A percentile compares a stretch with the other conserved stretches of the same genome.
phyloP scores from a whole-genome alignment of 805 yeast species.

The Yamadazyma laniorum region DNA sequence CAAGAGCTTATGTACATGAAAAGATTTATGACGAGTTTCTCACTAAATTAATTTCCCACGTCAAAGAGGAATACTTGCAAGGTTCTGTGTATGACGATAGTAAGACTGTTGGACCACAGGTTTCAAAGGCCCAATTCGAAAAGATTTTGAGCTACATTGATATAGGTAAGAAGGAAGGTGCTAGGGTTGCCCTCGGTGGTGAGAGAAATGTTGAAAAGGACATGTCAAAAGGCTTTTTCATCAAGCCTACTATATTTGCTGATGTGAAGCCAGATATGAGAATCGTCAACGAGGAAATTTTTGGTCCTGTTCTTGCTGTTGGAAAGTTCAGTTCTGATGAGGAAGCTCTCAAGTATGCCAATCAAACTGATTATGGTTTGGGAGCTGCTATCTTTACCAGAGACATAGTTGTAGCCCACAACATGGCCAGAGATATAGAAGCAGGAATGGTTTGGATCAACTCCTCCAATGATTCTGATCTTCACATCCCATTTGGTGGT shows the following conservation, averaged over 20 bases:
- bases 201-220: slow-evolving; percentile 40
- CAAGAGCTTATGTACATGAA: slow-evolving; percentile 60
- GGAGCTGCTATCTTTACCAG: slow-evolving; percentile 79
- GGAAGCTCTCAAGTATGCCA: slow-evolving; percentile 69
- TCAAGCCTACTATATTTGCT: slow-evolving; percentile 74
- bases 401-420: slow-evolving; percentile 64
- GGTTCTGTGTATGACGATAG: slow-evolving; percentile 52
- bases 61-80: slow-evolving; percentile 49
- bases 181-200: slow-evolving; percentile 41
- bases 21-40: slow-evolving; percentile 54
- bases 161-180: slow-evolving; percentile 46
- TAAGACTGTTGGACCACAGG: slow-evolving; percentile 60
- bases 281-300: slow-evolving; percentile 77
- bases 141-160: slow-evolving; percentile 46
- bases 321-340: slow-evolving; percentile 64
- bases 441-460: slow-evolving; percentile 48
- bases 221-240: slow-evolving; percentile 55
- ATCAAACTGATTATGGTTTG: slow-evolving; percentile 72
- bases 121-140: slow-evolving; percentile 55
- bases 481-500: slow-evolving; percentile 71
- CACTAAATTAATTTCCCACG: slow-evolving; percentile 41
- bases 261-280: slow-evolving; percentile 65
- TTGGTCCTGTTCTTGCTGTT: slow-evolving; percentile 80
- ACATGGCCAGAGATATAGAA: slow-evolving; percentile 51
- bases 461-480: slow-evolving; percentile 44